Evolutionary conservation across 2,329 filamentous ascomycete species (phyloP).

Genomic region (Fusarium staphyleae): DNA sequence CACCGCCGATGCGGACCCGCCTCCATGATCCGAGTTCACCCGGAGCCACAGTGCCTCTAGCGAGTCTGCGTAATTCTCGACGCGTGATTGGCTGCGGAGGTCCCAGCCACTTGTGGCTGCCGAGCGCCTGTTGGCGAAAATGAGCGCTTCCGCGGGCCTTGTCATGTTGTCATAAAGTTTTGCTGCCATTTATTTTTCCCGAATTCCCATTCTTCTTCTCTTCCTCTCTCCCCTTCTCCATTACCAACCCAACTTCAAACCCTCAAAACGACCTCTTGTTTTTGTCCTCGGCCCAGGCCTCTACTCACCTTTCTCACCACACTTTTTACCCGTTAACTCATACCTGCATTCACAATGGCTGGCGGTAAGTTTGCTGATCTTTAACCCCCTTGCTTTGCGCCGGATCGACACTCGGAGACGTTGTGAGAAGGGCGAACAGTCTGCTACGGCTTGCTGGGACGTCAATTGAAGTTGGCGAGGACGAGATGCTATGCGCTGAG

Average conservation of each 20-base stretch:
- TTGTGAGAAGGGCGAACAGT: background rate
- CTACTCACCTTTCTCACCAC: conserved; percentile 25
- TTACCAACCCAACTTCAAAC: conserved; percentile 27
- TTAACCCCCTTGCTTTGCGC: conserved; percentile 18
- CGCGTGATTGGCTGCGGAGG: conserved; percentile 47
- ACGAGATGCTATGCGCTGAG: conserved; percentile 6
- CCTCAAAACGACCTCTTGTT: conserved; percentile 12
- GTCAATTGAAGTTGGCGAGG: conserved; percentile 31
- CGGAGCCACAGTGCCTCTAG: conserved; percentile 36
- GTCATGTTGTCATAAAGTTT: conserved; percentile 54
- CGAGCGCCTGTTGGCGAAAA: conserved; percentile 17
- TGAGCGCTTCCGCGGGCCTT: conserved; percentile 25
- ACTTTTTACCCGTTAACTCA: conserved; percentile 27
- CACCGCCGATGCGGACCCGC: conserved; percentile 18
- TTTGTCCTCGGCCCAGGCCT: conserved; percentile 31
- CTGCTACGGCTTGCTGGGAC: conserved; percentile 4
- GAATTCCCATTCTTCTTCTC: conserved; percentile 31
- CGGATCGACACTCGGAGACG: background rate
- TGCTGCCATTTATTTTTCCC: conserved; percentile 40
- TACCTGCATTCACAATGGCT: conserved; percentile 51
- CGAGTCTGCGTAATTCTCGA: conserved; percentile 45
- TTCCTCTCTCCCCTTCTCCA: conserved; percentile 24
- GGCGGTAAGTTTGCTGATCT: conserved; percentile 50
- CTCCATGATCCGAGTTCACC: conserved; percentile 46
- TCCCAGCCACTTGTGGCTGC: conserved; percentile 34